phyloP scores from a whole-genome alignment of 352 stramenopile genomes.

The Elongisporangium senticosum region DNA sequence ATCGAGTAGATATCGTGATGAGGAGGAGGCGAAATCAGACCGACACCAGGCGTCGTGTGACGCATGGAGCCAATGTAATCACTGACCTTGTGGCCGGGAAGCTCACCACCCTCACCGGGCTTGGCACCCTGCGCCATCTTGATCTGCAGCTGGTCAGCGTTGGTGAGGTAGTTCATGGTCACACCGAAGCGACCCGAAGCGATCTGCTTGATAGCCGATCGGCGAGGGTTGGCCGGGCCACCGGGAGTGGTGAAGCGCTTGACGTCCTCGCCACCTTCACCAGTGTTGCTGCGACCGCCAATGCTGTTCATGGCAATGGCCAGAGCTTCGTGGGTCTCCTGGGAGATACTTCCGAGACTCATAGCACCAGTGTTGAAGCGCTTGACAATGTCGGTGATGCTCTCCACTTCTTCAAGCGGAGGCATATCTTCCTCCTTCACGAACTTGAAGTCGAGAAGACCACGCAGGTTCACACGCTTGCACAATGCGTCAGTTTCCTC shows the following conservation, averaged over 20 bases:
- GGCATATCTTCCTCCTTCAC: conserved; percentile 83
- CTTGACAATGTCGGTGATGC: conserved; percentile 92
- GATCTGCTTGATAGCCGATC: conserved; percentile 95
- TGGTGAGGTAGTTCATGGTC: conserved; percentile 96
- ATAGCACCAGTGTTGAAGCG: conserved; percentile 96
- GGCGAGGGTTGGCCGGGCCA: conserved; percentile 43
- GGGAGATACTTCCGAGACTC: conserved; percentile 94
- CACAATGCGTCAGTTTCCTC: conserved; percentile 85
- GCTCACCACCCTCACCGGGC: conserved; percentile 94
- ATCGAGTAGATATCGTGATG: conserved; percentile 99
- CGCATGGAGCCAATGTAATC: conserved; percentile 95
- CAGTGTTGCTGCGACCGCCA: conserved; percentile 93
- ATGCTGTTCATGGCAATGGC: conserved; percentile 94
- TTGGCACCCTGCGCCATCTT: conserved; percentile 98
- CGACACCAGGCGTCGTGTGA: conserved; percentile 95
- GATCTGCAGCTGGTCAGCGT: conserved; percentile 97
- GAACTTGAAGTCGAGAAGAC: conserved; percentile 94
- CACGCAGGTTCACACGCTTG: conserved; percentile 90
- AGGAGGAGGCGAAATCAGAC: conserved; percentile 94
- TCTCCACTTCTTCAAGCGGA: conserved; percentile 92
- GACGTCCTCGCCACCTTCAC: conserved; percentile 94
- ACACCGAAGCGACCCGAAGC: conserved; percentile 95
- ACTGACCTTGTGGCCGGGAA: conserved; percentile 95
- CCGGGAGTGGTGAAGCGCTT: conserved; percentile 53
- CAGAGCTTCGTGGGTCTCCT: conserved; percentile 94